Percentiles rank a stretch among this genome's conserved stretches.
Conservation (phyloP, 2,329 filamentous ascomycete species). For the Alternaria conjuncta region DNA sequence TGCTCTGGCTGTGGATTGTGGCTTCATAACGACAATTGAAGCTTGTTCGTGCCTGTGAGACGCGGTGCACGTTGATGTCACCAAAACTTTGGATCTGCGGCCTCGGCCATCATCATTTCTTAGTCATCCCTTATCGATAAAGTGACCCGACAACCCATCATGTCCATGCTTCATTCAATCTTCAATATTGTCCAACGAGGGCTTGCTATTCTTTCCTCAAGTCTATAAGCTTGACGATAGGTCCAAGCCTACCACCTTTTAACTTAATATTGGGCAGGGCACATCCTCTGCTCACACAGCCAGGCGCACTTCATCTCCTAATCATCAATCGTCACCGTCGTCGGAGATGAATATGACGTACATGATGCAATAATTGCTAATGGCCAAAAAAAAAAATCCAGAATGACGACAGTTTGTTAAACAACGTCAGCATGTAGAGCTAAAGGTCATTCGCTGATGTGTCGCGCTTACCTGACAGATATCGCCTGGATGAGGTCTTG, state of each 20-base stretch:
- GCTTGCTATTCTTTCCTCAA: neutral
- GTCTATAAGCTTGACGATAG: accelerated
- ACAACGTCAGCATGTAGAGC: neutral
- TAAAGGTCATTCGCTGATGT: neutral
- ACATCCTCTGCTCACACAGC: neutral
- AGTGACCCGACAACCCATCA: neutral
- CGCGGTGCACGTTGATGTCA: slow-evolving; percentile 17
- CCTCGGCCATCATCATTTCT: neutral
- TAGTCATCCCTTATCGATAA: neutral
- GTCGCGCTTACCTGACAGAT: neutral
- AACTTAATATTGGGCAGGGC: neutral
- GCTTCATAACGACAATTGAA: slow-evolving; percentile 14
- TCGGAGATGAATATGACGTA: neutral
- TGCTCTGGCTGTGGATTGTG: slow-evolving; percentile 9
- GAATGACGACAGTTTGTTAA: neutral
- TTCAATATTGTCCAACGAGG: neutral
- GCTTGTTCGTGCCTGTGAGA: neutral
- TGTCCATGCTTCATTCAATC: neutral
- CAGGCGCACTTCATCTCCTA: neutral
- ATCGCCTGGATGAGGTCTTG: neutral
- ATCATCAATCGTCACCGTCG: neutral
- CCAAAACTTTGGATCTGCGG: slow-evolving; percentile 10
- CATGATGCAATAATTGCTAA: neutral
- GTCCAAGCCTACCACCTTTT: neutral
- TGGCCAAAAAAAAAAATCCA: neutral